phyloP scores from a whole-genome alignment of 495 filamentous ascomycete genomes.

The Neurospora tetraspora region DNA sequence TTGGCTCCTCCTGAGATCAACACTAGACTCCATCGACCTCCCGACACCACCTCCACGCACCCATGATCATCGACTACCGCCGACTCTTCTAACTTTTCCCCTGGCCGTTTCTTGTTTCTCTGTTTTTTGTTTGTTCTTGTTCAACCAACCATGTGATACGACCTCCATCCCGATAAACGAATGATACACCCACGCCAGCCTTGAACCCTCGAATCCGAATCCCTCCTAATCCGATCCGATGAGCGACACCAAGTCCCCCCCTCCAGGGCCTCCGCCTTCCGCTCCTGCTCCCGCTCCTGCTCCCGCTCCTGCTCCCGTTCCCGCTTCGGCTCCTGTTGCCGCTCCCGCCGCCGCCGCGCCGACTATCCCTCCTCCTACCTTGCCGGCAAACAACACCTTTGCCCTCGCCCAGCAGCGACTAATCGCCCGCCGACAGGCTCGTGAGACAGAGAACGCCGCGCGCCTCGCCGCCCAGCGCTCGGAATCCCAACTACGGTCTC shows the following conservation, averaged over 20 bases:
- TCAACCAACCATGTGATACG: neutral
- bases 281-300: neutral
- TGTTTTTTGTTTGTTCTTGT: neutral
- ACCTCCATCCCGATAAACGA: neutral
- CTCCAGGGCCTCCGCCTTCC: neutral
- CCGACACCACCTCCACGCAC: neutral
- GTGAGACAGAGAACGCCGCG: constrained; percentile 51
- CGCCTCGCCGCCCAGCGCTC: constrained; percentile 45
- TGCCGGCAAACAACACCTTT: constrained; percentile 39
- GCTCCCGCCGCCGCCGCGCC: neutral
- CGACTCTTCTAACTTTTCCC: neutral
- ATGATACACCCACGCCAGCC: too few relatives aligned
- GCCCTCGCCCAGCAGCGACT: constrained; percentile 77
- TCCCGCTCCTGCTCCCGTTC: neutral
- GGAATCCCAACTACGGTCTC: constrained; percentile 46
- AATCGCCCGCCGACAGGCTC: constrained; percentile 62
- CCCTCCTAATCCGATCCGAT: neutral
- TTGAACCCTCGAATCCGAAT: neutral
- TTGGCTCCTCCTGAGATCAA: neutral
- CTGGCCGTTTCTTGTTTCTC: neutral
- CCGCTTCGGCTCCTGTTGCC: neutral
- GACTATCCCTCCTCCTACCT: neutral
- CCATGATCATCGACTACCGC: neutral
- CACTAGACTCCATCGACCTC: neutral
- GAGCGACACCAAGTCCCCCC: neutral